phyloP scores from a whole-genome alignment of 1,139 yeast species.

The Candida sanyaensis region DNA sequence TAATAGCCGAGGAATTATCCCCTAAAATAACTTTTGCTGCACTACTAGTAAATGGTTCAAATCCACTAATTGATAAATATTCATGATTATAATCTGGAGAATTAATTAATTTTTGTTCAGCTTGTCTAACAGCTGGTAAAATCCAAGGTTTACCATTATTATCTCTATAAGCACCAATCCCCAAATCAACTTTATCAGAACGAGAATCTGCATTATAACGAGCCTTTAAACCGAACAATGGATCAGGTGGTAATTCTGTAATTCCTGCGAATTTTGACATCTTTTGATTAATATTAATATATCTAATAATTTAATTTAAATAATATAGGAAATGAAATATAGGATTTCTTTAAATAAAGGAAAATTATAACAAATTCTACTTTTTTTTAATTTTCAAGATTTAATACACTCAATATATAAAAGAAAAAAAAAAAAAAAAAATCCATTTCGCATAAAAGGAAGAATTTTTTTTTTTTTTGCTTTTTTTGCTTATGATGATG shows the following conservation, averaged over 20 bases:
- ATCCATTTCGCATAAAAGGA: too few species aligned
- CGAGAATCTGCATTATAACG: slow-evolving; percentile 67
- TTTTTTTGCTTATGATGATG: too few species aligned
- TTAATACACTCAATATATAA: too few species aligned
- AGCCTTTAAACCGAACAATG: slow-evolving; percentile 82
- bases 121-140: slow-evolving; percentile 77
- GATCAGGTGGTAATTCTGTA: slow-evolving; percentile 71
- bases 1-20: slow-evolving; percentile 54
- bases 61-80: slow-evolving; percentile 83
- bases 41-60: slow-evolving; percentile 63
- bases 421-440: too few species aligned
- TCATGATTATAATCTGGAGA: slow-evolving; percentile 83
- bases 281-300: slow-evolving; percentile 11
- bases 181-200: slow-evolving; percentile 77
- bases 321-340: not conserved
- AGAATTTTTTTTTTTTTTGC: not conserved
- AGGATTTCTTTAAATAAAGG: too few species aligned
- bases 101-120: slow-evolving; percentile 56
- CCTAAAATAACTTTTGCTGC: slow-evolving; percentile 87
- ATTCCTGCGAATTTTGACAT: slow-evolving; percentile 50
- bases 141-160: slow-evolving; percentile 93
- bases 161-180: slow-evolving; percentile 97
- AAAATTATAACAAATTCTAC: too few species aligned
- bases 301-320: not conserved
- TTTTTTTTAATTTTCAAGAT: too few species aligned